These are phyloP conservation scores for Candida oleophila DNA, from an alignment of 805 yeast genomes.

Conservation along the genomic window DNA sequence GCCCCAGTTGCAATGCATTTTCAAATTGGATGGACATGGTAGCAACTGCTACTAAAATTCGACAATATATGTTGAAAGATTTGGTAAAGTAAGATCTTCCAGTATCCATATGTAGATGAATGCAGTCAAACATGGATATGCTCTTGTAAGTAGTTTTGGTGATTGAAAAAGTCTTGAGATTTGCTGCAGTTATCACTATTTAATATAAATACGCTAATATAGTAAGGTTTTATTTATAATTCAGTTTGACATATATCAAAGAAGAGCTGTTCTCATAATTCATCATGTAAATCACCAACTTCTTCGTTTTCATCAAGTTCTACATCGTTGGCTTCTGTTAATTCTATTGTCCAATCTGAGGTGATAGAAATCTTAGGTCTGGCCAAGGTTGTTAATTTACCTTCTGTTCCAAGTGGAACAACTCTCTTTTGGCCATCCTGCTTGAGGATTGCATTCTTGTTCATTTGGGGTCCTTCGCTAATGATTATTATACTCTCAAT, in stretches of 20 bases:
- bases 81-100: constrained; percentile 4
- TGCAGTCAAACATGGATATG: no score
- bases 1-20: constrained; percentile 15
- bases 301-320: neutral
- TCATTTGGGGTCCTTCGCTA: constrained; percentile 23
- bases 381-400: constrained; percentile 31
- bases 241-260: no score
- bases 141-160: no score
- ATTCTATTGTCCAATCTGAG: constrained; percentile 47
- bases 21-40: constrained; percentile 20
- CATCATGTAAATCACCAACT: constrained; percentile 21
- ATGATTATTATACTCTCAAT: constrained; percentile 59
- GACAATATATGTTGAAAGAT: constrained; percentile 16
- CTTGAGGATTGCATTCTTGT: constrained; percentile 23
- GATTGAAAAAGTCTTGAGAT: no score
- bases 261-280: no score
- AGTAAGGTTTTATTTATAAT: no score
- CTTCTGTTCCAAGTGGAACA: constrained; percentile 9
- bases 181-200: no score
- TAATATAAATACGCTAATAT: no score
- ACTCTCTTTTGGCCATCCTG: constrained; percentile 41
- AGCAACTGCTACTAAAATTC: constrained; percentile 18
- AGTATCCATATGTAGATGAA: neutral
- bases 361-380: constrained; percentile 51
- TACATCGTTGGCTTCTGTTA: constrained; percentile 4